These are phyloP conservation scores for Orbilia ellipsospora DNA, from an alignment of 2,329 filamentous ascomycete species.

Conservation along the genomic window DNA sequence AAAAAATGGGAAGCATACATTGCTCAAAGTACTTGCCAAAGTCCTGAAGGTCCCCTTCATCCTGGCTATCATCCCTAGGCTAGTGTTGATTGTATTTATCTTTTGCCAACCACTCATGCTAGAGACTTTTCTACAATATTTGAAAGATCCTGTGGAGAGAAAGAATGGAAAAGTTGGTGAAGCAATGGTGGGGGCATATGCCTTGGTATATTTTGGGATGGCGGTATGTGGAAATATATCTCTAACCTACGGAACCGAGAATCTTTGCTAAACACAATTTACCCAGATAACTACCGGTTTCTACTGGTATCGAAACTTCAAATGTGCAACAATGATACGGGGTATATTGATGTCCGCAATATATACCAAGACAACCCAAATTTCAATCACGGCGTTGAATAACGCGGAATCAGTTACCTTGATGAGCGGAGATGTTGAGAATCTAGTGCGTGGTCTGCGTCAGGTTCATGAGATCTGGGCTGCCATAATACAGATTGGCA, in stretches of 20 bases:
- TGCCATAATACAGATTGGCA: conserved; percentile 60
- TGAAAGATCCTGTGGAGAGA: conserved; percentile 55
- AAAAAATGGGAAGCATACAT: conserved; percentile 1
- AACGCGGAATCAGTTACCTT: conserved; percentile 65
- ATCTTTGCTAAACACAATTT: neutral
- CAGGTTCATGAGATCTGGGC: conserved; percentile 64
- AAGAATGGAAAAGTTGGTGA: conserved; percentile 57
- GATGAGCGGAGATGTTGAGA: conserved; percentile 67
- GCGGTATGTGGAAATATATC: conserved; percentile 51
- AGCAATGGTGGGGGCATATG: conserved; percentile 60
- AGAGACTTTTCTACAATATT: conserved; percentile 60
- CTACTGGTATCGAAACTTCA: conserved; percentile 58
- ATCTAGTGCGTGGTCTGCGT: conserved; percentile 62
- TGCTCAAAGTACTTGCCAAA: conserved; percentile 7
- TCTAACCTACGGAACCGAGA: too few relatives aligned
- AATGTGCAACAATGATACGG: conserved; percentile 60
- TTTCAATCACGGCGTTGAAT: conserved; percentile 61
- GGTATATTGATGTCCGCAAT: conserved; percentile 61
- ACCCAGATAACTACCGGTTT: conserved; percentile 53
- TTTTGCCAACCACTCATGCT: conserved; percentile 62
- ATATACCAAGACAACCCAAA: conserved; percentile 61
- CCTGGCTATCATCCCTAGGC: conserved; percentile 59
- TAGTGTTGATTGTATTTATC: conserved; percentile 59
- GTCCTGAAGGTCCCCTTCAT: conserved; percentile 29
- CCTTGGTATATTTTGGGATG: conserved; percentile 60